Conservation (phyloP, 768 basidiomycete genomes). For the Mycena pura region DNA sequence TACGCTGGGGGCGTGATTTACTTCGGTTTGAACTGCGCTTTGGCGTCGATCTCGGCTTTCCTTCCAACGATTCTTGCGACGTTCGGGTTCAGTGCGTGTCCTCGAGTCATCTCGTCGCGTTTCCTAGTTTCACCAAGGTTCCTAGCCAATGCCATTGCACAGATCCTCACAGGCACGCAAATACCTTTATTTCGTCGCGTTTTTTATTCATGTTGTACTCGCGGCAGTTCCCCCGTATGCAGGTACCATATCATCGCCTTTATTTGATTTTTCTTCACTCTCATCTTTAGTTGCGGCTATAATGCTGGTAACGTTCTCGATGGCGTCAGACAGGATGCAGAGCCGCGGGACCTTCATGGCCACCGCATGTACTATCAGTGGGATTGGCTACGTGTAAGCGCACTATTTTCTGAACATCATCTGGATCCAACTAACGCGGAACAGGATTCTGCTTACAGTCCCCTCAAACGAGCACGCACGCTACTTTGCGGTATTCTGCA, state of each 20-base stretch:
- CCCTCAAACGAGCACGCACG: slow-evolving; percentile 60
- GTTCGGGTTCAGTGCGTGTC: slow-evolving; percentile 68
- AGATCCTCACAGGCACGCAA: slow-evolving; percentile 59
- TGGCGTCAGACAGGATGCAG: slow-evolving; percentile 70
- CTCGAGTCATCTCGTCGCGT: not conserved
- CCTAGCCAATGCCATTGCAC: slow-evolving; percentile 66
- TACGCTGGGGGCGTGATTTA: slow-evolving; percentile 76
- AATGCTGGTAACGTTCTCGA: slow-evolving; percentile 65
- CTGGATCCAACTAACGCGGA: not conserved
- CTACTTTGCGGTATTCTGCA: slow-evolving; percentile 82
- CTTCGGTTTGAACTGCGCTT: slow-evolving; percentile 80
- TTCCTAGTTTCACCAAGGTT: slow-evolving; percentile 6
- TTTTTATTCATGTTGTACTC: not conserved
- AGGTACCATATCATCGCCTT: not conserved
- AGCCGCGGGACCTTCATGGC: slow-evolving; percentile 60
- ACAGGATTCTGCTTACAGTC: slow-evolving; percentile 63
- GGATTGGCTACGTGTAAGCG: slow-evolving; percentile 70
- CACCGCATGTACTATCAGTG: slow-evolving; percentile 51
- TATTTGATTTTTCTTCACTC: not conserved
- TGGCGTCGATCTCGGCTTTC: too few relatives aligned
- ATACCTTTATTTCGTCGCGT: too few relatives aligned
- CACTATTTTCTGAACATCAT: not conserved
- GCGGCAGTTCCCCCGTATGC: slow-evolving; percentile 79
- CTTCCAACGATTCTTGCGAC: slow-evolving; percentile 81
- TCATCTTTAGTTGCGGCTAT: slow-evolving; percentile 61